Evolutionary conservation across 352 stramenopile species (phyloP).

Genomic region (Blastocystis sp.): DNA sequence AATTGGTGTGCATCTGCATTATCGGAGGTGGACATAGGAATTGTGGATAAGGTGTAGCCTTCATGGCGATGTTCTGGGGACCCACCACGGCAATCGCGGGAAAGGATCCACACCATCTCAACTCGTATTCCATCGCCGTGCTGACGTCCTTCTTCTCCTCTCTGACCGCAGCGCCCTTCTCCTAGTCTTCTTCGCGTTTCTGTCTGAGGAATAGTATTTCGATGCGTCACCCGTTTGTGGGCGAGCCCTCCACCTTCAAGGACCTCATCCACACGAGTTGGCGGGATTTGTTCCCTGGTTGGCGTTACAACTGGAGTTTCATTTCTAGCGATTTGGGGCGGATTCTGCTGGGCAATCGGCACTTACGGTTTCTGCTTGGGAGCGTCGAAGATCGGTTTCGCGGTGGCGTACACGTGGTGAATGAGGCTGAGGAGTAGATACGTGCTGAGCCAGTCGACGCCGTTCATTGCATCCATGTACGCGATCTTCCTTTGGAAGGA

Average conservation of each 20-base stretch:
- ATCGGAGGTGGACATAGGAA: background rate
- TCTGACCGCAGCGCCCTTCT: constrained; percentile 46
- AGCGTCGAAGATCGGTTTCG: constrained; percentile 32
- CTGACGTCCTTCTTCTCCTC: constrained; percentile 37
- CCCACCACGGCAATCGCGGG: constrained; percentile 22
- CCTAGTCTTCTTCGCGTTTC: constrained; percentile 6
- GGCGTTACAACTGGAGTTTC: background rate
- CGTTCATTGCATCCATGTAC: constrained; percentile 53
- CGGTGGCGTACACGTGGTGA: background rate
- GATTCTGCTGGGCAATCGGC: constrained; percentile 50
- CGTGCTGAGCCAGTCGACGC: constrained; percentile 54
- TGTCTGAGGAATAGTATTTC: constrained; percentile 4
- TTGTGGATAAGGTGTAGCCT: background rate
- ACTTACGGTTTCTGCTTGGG: constrained; percentile 48
- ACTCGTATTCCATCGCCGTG: background rate
- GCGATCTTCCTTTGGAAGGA: constrained; percentile 70
- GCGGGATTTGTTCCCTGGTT: constrained; percentile 51
- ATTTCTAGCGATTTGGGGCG: constrained; percentile 37
- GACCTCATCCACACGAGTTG: background rate
- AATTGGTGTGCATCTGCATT: constrained; percentile 23
- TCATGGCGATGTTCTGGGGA: constrained; percentile 42
- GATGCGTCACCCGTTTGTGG: constrained; percentile 41
- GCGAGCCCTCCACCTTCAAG: background rate
- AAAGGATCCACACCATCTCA: constrained; percentile 7
- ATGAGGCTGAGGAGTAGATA: constrained; percentile 3